These are phyloP conservation scores for Sisymbrium irio DNA, from an alignment of 345 rosid genomes.

Conservation along the genomic window DNA sequence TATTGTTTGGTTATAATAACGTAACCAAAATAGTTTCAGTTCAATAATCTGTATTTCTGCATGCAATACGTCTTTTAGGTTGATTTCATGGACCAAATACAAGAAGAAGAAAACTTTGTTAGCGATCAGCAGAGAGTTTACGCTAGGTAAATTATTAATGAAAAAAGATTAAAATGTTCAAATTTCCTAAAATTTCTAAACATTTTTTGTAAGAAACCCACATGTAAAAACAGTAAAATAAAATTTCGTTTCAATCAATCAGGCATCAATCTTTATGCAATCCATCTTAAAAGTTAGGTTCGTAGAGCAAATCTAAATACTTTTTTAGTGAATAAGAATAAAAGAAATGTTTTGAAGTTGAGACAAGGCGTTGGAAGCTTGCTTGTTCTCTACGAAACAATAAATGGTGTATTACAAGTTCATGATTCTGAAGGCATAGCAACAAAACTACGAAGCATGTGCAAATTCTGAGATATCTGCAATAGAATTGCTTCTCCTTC, in stretches of 20 bases:
- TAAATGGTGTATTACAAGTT: constrained; percentile 13
- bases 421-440: constrained; percentile 33
- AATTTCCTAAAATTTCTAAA: not conserved
- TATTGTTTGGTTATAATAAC: not conserved
- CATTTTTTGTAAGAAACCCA: not conserved
- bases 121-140: not conserved
- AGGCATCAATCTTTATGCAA: not conserved
- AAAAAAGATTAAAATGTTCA: not conserved
- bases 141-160: not conserved
- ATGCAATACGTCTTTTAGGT: not conserved
- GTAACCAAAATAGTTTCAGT: not conserved
- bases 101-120: too few relatives aligned
- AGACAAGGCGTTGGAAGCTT: constrained; percentile 7
- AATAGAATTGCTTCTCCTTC: constrained; percentile 40
- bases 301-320: constrained; percentile 10
- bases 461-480: constrained; percentile 43
- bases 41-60: not conserved
- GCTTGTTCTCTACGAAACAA: constrained; percentile 10
- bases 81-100: not conserved
- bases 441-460: constrained; percentile 42
- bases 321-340: not conserved
- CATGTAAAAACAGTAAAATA: not conserved
- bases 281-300: not conserved
- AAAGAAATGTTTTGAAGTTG: not conserved
- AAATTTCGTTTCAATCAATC: not conserved